A percentile compares a stretch with the other conserved stretches of the same genome.
Conservation (phyloP, 805 yeast genomes). For the Zygotorulaspora chibaensis region DNA sequence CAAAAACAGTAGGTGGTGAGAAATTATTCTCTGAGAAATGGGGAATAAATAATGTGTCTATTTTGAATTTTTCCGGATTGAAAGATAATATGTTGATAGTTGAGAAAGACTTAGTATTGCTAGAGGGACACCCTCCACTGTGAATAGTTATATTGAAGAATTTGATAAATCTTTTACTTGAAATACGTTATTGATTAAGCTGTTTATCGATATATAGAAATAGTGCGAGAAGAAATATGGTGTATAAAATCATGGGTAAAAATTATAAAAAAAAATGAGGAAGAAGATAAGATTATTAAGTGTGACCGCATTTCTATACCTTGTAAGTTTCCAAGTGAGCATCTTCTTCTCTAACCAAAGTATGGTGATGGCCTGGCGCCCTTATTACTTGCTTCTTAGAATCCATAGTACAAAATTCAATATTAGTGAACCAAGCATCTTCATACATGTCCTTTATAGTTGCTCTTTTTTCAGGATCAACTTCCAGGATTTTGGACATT, state of each 20-base stretch:
- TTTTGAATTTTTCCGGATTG: conserved; percentile 25
- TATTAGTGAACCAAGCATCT: conserved; percentile 69
- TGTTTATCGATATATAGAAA: not conserved
- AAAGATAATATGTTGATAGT: conserved; percentile 4
- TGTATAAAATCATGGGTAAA: not conserved
- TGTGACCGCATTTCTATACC: conserved; percentile 14
- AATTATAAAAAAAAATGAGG: not conserved
- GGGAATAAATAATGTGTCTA: conserved; percentile 31
- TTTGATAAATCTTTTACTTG: not conserved
- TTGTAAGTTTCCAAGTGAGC: conserved; percentile 44
- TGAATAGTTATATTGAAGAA: not conserved
- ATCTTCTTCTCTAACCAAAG: conserved; percentile 45
- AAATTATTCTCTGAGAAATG: conserved; percentile 37
- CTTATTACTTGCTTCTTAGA: conserved; percentile 38
- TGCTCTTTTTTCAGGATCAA: conserved; percentile 61
- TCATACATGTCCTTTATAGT: conserved; percentile 58
- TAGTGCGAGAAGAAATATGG: not conserved
- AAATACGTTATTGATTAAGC: not conserved
- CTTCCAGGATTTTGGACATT: conserved; percentile 57
- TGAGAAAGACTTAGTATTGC: conserved; percentile 2
- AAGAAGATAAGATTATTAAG: not conserved
- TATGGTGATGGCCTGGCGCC: conserved; percentile 50
- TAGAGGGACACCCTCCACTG: not conserved
- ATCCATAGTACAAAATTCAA: conserved; percentile 56
- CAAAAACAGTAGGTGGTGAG: conserved; percentile 22